phyloP scores from a whole-genome alignment of 495 filamentous ascomycete species.

The Aspergillus funiculosus region DNA sequence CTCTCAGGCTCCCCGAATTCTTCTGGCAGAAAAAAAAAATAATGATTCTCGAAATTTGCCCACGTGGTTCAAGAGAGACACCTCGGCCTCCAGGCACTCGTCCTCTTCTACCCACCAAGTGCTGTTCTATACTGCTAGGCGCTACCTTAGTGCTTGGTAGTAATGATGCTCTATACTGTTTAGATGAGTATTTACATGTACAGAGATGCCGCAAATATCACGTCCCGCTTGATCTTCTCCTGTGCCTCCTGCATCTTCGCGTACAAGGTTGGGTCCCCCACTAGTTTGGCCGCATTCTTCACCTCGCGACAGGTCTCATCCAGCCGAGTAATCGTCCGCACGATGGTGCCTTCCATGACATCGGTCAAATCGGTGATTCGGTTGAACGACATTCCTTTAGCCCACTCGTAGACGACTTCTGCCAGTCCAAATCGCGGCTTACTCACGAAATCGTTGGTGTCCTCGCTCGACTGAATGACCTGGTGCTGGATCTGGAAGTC shows the following conservation, averaged over 20 bases:
- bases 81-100: not conserved
- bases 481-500: conserved; percentile 79
- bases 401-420: conserved; percentile 99
- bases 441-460: conserved; percentile 85
- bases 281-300: conserved; percentile 91
- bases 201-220: conserved; percentile 80
- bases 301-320: conserved; percentile 97
- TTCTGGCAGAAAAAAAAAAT: conserved; percentile 17
- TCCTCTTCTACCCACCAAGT: not conserved
- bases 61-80: conserved; percentile 11
- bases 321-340: conserved; percentile 81
- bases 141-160: not conserved
- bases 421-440: conserved; percentile 84
- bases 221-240: conserved; percentile 94
- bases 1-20: conserved; percentile 2
- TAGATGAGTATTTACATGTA: conserved; percentile 54
- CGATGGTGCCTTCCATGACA: conserved; percentile 94
- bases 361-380: conserved; percentile 96
- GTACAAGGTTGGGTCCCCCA: conserved; percentile 91
- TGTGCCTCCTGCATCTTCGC: conserved; percentile 94
- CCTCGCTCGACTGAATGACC: conserved; percentile 82
- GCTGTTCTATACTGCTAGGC: not conserved
- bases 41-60: conserved; percentile 3
- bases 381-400: conserved; percentile 93
- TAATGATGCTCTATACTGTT: not conserved